A percentile compares a stretch with the other conserved stretches of the same genome.
phyloP scores from a whole-genome alignment of 768 basidiomycete genomes.

The Podaxis rugospora region DNA sequence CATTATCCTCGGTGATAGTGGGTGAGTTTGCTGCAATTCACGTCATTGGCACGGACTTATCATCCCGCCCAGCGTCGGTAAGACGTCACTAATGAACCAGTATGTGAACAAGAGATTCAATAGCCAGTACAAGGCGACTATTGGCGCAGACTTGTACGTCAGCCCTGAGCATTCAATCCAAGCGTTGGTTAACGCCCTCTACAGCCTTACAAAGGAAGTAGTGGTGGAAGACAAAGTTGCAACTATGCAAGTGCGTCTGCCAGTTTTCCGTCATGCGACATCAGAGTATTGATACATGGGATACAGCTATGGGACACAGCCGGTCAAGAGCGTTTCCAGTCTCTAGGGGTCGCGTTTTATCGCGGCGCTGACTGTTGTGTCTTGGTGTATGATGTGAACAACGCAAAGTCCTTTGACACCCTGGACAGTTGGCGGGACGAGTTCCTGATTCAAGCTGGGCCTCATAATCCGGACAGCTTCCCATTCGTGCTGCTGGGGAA shows the following conservation, averaged over 20 bases:
- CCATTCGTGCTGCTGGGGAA: slow-evolving; percentile 98
- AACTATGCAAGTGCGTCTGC: slow-evolving; percentile 83
- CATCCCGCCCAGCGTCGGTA: slow-evolving; percentile 72
- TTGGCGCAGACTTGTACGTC: slow-evolving; percentile 92
- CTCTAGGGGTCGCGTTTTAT: slow-evolving; percentile 98
- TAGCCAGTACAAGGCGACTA: slow-evolving; percentile 99
- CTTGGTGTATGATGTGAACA: slow-evolving; percentile 98
- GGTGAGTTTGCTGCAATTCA: slow-evolving; percentile 43
- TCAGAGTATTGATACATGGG: neutral
- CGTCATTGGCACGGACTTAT: slow-evolving; percentile 11
- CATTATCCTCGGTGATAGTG: slow-evolving; percentile 98
- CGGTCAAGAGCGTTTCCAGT: slow-evolving; percentile 99
- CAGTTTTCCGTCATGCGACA: neutral
- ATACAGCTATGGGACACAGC: slow-evolving; percentile 96
- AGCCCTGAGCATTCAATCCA: slow-evolving; percentile 15
- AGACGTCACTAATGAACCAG: slow-evolving; percentile 99
- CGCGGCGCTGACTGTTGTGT: slow-evolving; percentile 99
- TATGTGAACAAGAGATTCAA: slow-evolving; percentile 99
- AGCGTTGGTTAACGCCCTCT: slow-evolving; percentile 14
- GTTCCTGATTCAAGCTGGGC: slow-evolving; percentile 97
- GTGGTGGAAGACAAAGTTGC: slow-evolving; percentile 97
- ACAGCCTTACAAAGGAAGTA: slow-evolving; percentile 93
- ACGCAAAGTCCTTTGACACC: slow-evolving; percentile 96
- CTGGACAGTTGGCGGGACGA: slow-evolving; percentile 99
- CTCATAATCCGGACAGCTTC: slow-evolving; percentile 98